Percentiles rank a stretch among this genome's conserved stretches.
Conservation (phyloP, 164 flowering plant genomes). For the Vitis amurensis region DNA sequence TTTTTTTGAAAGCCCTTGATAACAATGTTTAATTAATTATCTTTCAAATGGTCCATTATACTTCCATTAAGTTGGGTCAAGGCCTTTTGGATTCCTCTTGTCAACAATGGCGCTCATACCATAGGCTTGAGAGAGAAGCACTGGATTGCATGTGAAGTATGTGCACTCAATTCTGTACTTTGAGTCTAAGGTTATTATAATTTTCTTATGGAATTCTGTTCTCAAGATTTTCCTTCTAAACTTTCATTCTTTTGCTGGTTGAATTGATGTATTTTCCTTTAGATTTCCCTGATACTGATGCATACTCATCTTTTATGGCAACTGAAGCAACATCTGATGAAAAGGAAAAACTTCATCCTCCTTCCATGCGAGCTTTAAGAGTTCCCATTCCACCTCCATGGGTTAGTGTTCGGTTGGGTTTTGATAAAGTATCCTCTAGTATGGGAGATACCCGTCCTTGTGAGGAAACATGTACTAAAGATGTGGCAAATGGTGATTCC, state of each 20-base stretch:
- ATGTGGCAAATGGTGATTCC: conserved; percentile 6
- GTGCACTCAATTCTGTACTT: neutral
- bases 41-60: conserved; percentile 77
- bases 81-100: conserved; percentile 74
- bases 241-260: conserved; percentile 43
- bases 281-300: conserved; percentile 84
- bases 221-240: neutral
- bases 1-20: too few species aligned
- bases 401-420: conserved; percentile 37
- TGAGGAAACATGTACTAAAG: conserved; percentile 4
- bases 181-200: neutral
- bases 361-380: conserved; percentile 44
- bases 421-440: conserved; percentile 10
- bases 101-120: conserved; percentile 72
- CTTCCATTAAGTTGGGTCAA: conserved; percentile 86
- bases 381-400: conserved; percentile 80
- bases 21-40: neutral
- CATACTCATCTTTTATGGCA: conserved; percentile 57
- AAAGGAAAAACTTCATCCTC: conserved; percentile 43
- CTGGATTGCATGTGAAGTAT: conserved; percentile 77
- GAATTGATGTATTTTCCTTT: conserved; percentile 73
- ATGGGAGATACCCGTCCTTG: conserved; percentile 5
- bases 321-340: conserved; percentile 41
- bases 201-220: neutral
- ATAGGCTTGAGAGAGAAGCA: conserved; percentile 87